Evolutionary conservation across 2,329 filamentous ascomycete genomes (phyloP).

Genomic region (Aspergillus glaucus): DNA sequence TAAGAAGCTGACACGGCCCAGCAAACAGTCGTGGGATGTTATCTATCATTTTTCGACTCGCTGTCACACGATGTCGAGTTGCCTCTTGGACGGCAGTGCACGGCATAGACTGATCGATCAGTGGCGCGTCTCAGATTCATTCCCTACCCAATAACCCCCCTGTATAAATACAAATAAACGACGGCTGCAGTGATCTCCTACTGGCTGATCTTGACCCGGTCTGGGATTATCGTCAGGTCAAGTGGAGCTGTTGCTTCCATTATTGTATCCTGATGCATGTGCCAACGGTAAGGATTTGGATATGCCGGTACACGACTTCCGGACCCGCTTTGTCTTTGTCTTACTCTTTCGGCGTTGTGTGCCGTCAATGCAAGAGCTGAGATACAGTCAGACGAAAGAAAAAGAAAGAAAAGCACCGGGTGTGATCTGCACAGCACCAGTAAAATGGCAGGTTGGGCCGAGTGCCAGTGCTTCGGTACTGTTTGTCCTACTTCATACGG

Average conservation of each 20-base stretch:
- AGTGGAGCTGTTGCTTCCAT: background rate
- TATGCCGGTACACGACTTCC: background rate
- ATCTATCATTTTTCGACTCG: background rate
- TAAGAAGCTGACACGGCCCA: background rate
- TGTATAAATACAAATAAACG: background rate
- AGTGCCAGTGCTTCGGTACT: background rate
- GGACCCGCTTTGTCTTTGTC: background rate
- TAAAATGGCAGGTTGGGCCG: background rate
- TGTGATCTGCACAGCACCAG: background rate
- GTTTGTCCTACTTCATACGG: background rate
- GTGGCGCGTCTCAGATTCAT: background rate
- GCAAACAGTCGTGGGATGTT: background rate
- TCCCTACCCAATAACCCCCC: background rate
- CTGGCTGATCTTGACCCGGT: background rate
- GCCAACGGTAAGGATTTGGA: background rate
- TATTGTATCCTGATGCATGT: too few species aligned
- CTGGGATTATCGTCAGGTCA: background rate
- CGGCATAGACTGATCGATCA: background rate
- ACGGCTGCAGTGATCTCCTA: background rate
- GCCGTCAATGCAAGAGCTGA: too few species aligned
- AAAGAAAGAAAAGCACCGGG: background rate
- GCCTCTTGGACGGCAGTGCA: background rate
- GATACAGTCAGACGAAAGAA: background rate
- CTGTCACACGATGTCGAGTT: background rate
- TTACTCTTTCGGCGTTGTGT: background rate